Conservation (phyloP, 106 monocot species). For the Phalaenopsis aphrodite region DNA sequence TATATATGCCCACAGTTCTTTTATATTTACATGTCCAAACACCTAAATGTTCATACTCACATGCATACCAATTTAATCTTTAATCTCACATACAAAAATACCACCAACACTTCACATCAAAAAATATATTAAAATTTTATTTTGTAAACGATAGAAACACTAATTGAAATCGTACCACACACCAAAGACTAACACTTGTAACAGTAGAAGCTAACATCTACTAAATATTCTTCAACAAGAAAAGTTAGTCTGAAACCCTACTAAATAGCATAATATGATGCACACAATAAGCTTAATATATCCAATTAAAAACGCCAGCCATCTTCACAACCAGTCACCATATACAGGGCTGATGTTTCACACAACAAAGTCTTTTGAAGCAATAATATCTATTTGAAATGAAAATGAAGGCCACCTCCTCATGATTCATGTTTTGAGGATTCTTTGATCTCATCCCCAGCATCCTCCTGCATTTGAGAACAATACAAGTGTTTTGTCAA, state of each 20-base stretch:
- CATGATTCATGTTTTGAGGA: constrained; percentile 17
- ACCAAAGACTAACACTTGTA: neutral
- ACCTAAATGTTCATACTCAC: too few species aligned
- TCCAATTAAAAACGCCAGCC: neutral
- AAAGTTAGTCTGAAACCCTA: neutral
- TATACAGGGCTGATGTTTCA: too few species aligned
- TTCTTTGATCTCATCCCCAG: constrained; percentile 29
- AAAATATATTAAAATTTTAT: too few species aligned
- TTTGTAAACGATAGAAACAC: too few species aligned
- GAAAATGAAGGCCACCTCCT: constrained; percentile 3
- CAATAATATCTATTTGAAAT: too few species aligned
- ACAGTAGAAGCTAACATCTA: neutral
- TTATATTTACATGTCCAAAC: too few species aligned
- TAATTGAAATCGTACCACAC: too few species aligned
- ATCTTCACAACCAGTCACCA: neutral
- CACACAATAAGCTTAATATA: neutral
- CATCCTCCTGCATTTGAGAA: constrained; percentile 39
- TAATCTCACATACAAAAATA: too few species aligned
- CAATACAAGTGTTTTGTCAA: neutral
- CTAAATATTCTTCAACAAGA: neutral
- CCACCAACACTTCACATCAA: too few species aligned
- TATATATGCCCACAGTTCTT: too few species aligned
- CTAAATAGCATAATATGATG: neutral
- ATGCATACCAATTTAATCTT: too few species aligned
- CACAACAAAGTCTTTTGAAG: too few species aligned